A percentile compares a stretch with the other conserved stretches of the same genome.
These are phyloP conservation scores for Ganoderma leucocontextum DNA, from an alignment of 1,284 basidiomycete genomes.

Conservation along the genomic window DNA sequence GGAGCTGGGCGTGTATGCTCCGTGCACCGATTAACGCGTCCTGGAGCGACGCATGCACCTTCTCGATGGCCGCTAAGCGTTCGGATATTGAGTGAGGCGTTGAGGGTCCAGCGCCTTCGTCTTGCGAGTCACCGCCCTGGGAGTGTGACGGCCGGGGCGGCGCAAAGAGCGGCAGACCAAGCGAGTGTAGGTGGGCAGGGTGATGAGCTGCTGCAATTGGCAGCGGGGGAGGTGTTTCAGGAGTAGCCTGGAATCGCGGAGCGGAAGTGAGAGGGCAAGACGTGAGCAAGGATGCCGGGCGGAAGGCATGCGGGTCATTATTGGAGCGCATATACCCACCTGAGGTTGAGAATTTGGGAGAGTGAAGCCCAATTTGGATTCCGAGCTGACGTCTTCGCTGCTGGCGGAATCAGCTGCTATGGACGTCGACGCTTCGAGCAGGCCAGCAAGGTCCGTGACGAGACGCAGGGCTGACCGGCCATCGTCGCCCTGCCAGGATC, in stretches of 20 bases:
- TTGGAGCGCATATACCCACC: neutral
- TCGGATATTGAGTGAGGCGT: constrained; percentile 29
- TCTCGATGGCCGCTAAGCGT: constrained; percentile 26
- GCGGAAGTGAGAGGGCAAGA: neutral
- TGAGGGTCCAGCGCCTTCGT: neutral
- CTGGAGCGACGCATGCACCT: constrained; percentile 25
- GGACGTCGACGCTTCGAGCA: constrained; percentile 16
- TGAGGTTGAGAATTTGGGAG: constrained; percentile 1
- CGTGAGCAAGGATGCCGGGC: constrained; percentile 6
- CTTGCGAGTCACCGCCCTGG: neutral
- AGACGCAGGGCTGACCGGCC: constrained; percentile 45
- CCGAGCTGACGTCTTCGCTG: neutral
- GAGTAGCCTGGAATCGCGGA: neutral
- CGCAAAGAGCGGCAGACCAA: constrained; percentile 31
- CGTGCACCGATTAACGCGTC: constrained; percentile 26
- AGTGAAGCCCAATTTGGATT: neutral
- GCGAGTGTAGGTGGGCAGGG: constrained; percentile 42
- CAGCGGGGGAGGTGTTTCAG: constrained; percentile 42
- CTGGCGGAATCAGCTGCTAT: neutral
- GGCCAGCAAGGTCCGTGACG: constrained; percentile 44
- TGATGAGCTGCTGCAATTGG: constrained; percentile 60
- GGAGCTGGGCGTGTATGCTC: constrained; percentile 23
- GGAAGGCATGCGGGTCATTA: neutral
- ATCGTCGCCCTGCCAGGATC: constrained; percentile 41
- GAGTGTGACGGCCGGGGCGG: neutral